Base-by-base conservation (phyloP, 495 filamentous ascomycete species). In the Penicillium daleae region DNA sequence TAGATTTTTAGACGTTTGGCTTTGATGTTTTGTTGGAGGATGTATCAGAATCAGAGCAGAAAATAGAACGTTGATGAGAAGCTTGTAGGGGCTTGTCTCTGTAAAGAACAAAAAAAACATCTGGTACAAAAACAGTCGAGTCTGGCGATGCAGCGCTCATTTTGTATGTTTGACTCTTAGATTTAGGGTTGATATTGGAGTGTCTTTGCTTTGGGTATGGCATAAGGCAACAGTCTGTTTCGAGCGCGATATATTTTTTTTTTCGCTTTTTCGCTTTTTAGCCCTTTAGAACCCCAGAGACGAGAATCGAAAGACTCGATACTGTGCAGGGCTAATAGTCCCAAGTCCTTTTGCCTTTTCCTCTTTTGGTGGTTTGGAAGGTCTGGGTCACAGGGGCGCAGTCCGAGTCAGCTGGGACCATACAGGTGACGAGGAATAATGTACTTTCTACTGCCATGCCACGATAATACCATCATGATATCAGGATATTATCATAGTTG, bases 381-480 rank as follows among this genome's bases (percentile, higher is more conserved):
- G 17, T 39, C 42, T 32, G 55, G 63, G 64, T 72, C 69, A 72
- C 69, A 64, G 56, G 64, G 65, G 68, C 61, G 46, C 62, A 67
- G 66, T 56, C 19, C 37, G 56, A 69, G 71, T 74, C 71, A 74
- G 65, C 69, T 50, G 71, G 61, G 58, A 21, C 57, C 39, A 50
- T 24, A 53, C 65, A 61, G 62, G 46, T 67, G 61, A 68, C 66
- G 50, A 46, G 24, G 22, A 51, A 24, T 26, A 8, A 31, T 6
- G 10, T 22, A 13, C 40, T 21, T 19, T 21, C n/a, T n/a, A 44
- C 21, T 6, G 19, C 12, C 46, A 27, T n/a, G 46, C 7, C 29
- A 27, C 17, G 13, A 50, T 50, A 24, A 50, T 29, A 29, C 4
- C 5, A 6, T 50, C 42, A 46, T 46, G n/a, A 7, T 15, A 29